Evolutionary conservation across 2,329 filamentous ascomycete genomes (phyloP).

Genomic region (Cladosporium sphaerospermum): DNA sequence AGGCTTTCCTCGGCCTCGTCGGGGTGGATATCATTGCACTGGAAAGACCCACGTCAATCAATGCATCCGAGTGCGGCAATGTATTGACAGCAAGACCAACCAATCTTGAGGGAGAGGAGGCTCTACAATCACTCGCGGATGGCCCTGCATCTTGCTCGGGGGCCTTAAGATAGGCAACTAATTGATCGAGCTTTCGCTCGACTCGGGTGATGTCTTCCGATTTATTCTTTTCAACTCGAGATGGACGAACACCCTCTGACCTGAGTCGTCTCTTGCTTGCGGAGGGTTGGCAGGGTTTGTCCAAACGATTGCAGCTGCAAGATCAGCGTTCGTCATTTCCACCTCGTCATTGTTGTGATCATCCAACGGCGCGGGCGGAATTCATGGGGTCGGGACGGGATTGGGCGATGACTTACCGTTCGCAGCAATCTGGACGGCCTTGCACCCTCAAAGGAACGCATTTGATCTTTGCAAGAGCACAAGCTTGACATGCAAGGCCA

Average conservation of each 20-base stretch:
- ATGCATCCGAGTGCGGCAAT: no score
- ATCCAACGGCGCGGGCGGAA: no score
- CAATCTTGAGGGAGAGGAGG: background rate
- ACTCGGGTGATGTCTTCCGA: slow-evolving; percentile 1
- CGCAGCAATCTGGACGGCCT: background rate
- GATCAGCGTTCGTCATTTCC: background rate
- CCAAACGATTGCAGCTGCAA: slow-evolving; percentile 1
- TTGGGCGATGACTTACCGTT: slow-evolving; percentile 1
- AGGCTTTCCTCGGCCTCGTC: slow-evolving; percentile 1
- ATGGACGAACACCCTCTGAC: background rate
- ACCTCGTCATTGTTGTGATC: no score
- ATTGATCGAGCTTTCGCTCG: slow-evolving; percentile 5
- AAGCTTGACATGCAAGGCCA: slow-evolving; percentile 9
- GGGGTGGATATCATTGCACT: slow-evolving; percentile 1
- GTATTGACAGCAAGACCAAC: background rate
- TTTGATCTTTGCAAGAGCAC: slow-evolving; percentile 5
- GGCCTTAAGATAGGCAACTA: background rate
- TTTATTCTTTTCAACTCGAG: background rate
- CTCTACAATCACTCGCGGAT: background rate
- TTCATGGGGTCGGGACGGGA: background rate
- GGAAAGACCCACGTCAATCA: no score
- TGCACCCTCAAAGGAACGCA: background rate
- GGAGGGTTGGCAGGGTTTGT: slow-evolving; percentile 1
- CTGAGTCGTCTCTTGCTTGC: slow-evolving; percentile 7
- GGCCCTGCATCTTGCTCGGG: slow-evolving; percentile 1